Base-by-base conservation (phyloP, 2,329 filamentous ascomycete species). In the Didymella lethalis region DNA sequence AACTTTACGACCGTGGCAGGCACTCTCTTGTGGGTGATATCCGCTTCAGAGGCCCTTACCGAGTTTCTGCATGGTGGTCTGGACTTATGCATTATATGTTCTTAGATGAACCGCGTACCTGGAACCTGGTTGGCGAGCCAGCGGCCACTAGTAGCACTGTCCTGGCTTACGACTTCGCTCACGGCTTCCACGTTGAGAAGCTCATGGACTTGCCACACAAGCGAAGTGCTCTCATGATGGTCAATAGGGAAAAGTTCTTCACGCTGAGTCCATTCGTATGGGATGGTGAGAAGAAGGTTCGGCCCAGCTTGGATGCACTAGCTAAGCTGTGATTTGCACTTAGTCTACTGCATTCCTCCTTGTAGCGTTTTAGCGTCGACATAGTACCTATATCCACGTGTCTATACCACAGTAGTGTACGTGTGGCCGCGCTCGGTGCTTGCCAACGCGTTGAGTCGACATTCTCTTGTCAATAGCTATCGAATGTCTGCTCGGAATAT, bases 131-230 rank as follows among this genome's bases (percentile, higher is more conserved):
- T 1, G 88, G 88, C 61, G 91, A 94, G 79, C 90, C 91, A 32
- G 89, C 90, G 73, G 86, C 85, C 58, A 90, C 87, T 4, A 90
- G 90, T 68, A 84, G 81, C 28, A 89, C 86, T 0, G 87, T 93
- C 14, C 80, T 93, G 57, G 86, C 87, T 61, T 93, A 93, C 74
- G 90, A 93, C 67, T 84, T 91, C 53, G 86, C 88, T 49, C 88
- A 91, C 67, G 90, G 90, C 1, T 88, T 92, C 67, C 86, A 86
- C 7, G 80, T 92, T 36, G 87, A 90, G 66, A 90, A 90, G 76
- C 86, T 90, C 61, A 85, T 91, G 62, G 90, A 92, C 65, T 76
- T 92, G 62, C 88, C 88, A 4, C 86, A 91, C 67, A 91, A 92
- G 80, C 83, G 90, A 28, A 88, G 88, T 56, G 88, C 87, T 2